Evolutionary conservation across 2,329 filamentous ascomycete species (phyloP).

Genomic region (Diaporthe nobilis): DNA sequence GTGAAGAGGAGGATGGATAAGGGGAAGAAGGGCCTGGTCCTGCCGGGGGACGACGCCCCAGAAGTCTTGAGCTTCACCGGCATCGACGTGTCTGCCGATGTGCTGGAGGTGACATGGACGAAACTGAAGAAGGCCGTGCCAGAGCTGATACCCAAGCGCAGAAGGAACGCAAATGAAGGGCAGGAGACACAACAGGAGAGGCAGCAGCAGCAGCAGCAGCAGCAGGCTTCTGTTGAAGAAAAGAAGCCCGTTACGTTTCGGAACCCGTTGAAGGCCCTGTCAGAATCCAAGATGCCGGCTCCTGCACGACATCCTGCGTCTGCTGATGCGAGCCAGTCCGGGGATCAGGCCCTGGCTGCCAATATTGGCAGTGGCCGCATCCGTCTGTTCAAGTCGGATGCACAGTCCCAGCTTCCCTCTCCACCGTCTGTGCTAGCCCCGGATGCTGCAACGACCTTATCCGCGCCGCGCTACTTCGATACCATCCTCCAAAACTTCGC

Average conservation of each 20-base stretch:
- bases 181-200: conserved; percentile 44
- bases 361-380: conserved; percentile 44
- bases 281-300: conserved; percentile 39
- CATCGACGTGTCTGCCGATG: conserved; percentile 72
- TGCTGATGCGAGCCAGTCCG: conserved; percentile 28
- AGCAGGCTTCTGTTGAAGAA: conserved; percentile 14
- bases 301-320: conserved; percentile 33
- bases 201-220: conserved; percentile 44
- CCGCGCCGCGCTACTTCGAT: conserved; percentile 65
- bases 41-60: conserved; percentile 44
- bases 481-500: conserved; percentile 76
- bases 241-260: conserved; percentile 15
- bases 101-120: conserved; percentile 70
- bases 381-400: conserved; percentile 51
- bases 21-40: conserved; percentile 39
- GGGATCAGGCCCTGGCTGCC: conserved; percentile 40
- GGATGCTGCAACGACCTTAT: conserved; percentile 45
- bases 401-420: conserved; percentile 45
- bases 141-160: conserved; percentile 46
- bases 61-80: conserved; percentile 71
- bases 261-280: conserved; percentile 46
- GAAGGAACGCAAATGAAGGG: conserved; percentile 12
- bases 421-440: conserved; percentile 42
- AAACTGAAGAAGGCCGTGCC: conserved; percentile 62
- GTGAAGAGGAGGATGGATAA: conserved; percentile 41